Base-by-base conservation (phyloP, 2,329 filamentous ascomycete species). In the Phaeosphaeria sp. region DNA sequence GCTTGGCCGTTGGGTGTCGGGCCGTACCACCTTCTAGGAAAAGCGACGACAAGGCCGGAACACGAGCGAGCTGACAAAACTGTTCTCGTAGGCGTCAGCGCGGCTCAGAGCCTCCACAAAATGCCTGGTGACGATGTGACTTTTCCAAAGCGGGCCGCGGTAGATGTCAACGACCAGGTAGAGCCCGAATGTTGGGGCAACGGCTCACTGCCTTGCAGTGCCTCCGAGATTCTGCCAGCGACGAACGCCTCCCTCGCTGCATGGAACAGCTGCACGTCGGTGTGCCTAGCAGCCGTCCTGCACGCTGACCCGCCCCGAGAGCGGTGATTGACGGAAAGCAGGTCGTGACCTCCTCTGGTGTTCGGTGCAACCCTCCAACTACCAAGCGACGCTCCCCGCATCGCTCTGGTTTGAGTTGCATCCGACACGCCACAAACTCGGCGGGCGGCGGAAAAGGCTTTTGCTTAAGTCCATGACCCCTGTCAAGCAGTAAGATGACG, bases 401-500 rank as follows among this genome's bases (percentile, higher is more conserved):
- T 30, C 45, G 47, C 11, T 44, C 57, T 56, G 53, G 33, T 52
- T 56, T 56, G 63, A 50, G 57, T 59, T 39, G 54, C 53, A 53
- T 27, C 13, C 49, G 49, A 58, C 49, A 61, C 63, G 59, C 66
- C 67, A 62, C 56, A 63, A 47, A 39, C 15, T 54, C 24, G 55
- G 62, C 64, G 58, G 64, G 68, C 68, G 60, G 66, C 67, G 67
- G 67, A 54, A 60, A 65, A 60, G 68, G 71, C 72, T 71, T 64
- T 49, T 61, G 46, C 67, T 74, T 73, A 68, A 65, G 61, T 69
- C 50, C 61, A 69, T 65, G 55, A 56, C 66, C 56, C 48, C 59
- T 59, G 39, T 47, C 49, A 53, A 36, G 49, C 54, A 60, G 59
- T 53, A 56, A 68, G 57, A 74, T 72, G 71, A 74, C 61, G 68